Evolutionary conservation across 1,284 basidiomycete genomes (phyloP).

Genomic region (Cryptococcus hybrid): DNA sequence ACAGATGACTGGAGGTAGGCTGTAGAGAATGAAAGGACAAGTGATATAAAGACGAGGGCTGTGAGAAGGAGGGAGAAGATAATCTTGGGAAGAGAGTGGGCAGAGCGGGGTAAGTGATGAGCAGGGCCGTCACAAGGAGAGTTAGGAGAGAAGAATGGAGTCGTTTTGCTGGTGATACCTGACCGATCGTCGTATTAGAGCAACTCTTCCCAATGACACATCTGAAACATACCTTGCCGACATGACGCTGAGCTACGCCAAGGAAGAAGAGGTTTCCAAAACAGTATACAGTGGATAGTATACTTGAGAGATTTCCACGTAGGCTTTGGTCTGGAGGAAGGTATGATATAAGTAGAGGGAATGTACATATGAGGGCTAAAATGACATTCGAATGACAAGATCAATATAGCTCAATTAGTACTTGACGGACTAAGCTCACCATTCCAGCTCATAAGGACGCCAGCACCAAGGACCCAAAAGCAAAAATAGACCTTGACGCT

Average conservation of each 20-base stretch:
- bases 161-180: conserved; percentile 36
- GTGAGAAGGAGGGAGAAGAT: conserved; percentile 31
- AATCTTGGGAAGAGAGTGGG: conserved; percentile 36
- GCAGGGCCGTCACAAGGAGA: conserved; percentile 24
- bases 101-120: conserved; percentile 42
- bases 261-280: conserved; percentile 48
- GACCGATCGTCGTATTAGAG: background rate
- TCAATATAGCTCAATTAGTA: too few relatives aligned
- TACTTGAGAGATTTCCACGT: conserved; percentile 38
- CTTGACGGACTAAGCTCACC: conserved; percentile 27
- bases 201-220: background rate
- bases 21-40: conserved; percentile 35
- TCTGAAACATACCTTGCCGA: conserved; percentile 31
- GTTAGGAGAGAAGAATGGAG: conserved; percentile 37
- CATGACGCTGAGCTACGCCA: conserved; percentile 42
- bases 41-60: conserved; percentile 30
- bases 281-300: conserved; percentile 42
- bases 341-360: conserved; percentile 40
- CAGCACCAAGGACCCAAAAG: conserved; percentile 49
- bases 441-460: conserved; percentile 48
- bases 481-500: conserved; percentile 27
- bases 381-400: too few relatives aligned
- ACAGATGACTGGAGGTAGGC: conserved; percentile 48
- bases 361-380: conserved; percentile 46
- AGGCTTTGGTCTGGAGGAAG: conserved; percentile 25